Conservation (phyloP, 768 basidiomycete genomes). For the Ramaria rubella region DNA sequence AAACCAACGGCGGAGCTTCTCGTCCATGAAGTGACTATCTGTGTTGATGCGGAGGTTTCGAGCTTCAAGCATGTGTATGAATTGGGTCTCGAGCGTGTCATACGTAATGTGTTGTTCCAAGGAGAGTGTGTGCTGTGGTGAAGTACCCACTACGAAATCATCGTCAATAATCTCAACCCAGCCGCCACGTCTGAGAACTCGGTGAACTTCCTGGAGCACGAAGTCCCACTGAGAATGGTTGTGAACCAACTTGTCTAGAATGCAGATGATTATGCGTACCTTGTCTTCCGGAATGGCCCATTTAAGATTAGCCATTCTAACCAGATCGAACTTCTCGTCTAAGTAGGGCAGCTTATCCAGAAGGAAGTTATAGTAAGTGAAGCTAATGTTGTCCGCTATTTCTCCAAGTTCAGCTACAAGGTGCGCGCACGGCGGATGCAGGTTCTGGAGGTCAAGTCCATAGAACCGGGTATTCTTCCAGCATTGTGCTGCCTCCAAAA, state of each 20-base stretch:
- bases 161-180: constrained; percentile 73
- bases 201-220: constrained; percentile 52
- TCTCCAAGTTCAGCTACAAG: constrained; percentile 17
- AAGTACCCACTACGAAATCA: constrained; percentile 42
- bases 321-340: constrained; percentile 57
- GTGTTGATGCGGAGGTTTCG: constrained; percentile 4
- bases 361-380: constrained; percentile 8
- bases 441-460: constrained; percentile 57
- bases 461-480: constrained; percentile 58
- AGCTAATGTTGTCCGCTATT: constrained; percentile 16
- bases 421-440: constrained; percentile 22
- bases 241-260: not conserved
- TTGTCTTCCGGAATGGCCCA: constrained; percentile 50
- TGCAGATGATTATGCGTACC: not conserved
- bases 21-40: not conserved
- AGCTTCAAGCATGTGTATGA: not conserved
- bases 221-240: constrained; percentile 43
- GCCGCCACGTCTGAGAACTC: constrained; percentile 56
- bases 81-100: not conserved
- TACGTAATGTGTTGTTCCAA: not conserved
- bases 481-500: constrained; percentile 48
- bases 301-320: constrained; percentile 64
- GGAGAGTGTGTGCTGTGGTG: not conserved
- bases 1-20: not conserved
- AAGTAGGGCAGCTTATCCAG: constrained; percentile 51